Conservation (phyloP, 2,329 filamentous ascomycete genomes). For the Aspergillus ochraceoroseus region DNA sequence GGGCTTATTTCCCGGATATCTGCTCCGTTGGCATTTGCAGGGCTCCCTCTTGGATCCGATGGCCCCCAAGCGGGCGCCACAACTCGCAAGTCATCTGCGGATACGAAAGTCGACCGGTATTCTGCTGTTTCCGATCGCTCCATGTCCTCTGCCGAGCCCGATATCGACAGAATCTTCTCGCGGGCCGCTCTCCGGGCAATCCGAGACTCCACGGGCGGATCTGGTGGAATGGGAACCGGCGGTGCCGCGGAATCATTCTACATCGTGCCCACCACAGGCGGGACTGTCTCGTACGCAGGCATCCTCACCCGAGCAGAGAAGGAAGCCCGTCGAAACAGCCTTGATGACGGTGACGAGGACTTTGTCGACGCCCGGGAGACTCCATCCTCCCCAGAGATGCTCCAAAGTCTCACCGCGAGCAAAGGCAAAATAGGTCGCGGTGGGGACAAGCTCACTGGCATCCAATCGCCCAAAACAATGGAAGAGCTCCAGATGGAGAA, state of each 20-base stretch:
- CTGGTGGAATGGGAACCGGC: conserved; percentile 37
- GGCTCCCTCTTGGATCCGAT: conserved; percentile 66
- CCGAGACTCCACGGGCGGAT: conserved; percentile 56
- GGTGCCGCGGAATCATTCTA: conserved; percentile 74
- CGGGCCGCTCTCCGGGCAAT: conserved; percentile 77
- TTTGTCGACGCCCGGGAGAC: conserved; percentile 84
- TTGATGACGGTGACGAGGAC: conserved; percentile 70
- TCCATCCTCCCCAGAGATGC: conserved; percentile 48
- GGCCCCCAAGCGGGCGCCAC: conserved; percentile 29
- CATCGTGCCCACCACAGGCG: conserved; percentile 84
- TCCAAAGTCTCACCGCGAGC: conserved; percentile 41
- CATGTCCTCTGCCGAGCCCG: conserved; percentile 56
- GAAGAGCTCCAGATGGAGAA: conserved; percentile 92
- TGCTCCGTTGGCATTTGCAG: conserved; percentile 86
- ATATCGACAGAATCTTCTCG: conserved; percentile 79
- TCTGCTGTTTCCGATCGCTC: conserved; percentile 40
- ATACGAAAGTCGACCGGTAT: conserved; percentile 36
- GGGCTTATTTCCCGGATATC: conserved; percentile 83
- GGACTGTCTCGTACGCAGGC: conserved; percentile 87
- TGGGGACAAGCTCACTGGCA: conserved; percentile 32
- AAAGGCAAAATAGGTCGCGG: conserved; percentile 28
- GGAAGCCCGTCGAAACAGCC: conserved; percentile 41
- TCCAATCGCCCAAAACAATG: conserved; percentile 56
- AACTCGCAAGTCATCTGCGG: conserved; percentile 33
- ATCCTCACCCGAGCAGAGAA: conserved; percentile 61